Percentiles rank a stretch among this genome's conserved stretches.
Evolutionary conservation across 495 filamentous ascomycete species (phyloP).

Genomic region (Penicillium bovifimosum): DNA sequence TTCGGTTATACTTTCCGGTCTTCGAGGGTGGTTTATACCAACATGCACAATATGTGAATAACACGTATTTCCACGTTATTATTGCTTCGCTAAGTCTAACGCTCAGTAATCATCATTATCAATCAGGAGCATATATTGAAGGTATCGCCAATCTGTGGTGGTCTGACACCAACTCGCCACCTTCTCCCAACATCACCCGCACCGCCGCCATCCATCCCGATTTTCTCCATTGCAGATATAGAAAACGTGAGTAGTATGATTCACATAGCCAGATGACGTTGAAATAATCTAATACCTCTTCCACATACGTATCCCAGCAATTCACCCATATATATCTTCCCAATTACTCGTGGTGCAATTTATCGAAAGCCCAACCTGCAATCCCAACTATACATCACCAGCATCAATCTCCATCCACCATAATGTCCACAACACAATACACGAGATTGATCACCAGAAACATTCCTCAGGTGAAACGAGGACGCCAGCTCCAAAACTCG

Average conservation of each 20-base stretch:
- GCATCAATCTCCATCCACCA: background rate
- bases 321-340: background rate
- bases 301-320: no score
- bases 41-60: no score
- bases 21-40: no score
- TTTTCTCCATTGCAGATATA: background rate
- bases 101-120: no score
- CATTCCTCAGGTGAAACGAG: conserved; percentile 10
- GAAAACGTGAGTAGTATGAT: conserved; percentile 3
- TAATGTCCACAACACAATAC: conserved; percentile 10
- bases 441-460: conserved; percentile 12
- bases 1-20: no score
- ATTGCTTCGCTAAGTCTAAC: no score
- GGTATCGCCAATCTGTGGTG: background rate
- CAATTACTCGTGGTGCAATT: background rate
- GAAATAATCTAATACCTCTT: background rate
- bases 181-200: background rate
- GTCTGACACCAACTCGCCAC: conserved; percentile 2
- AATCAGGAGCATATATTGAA: background rate
- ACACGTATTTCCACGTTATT: no score
- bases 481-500: conserved; percentile 6
- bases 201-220: background rate
- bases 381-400: background rate
- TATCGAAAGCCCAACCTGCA: background rate
- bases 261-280: background rate